Evolutionary conservation across 2,329 filamentous ascomycete genomes (phyloP), one percentile per base, ranked within the genome.

Genomic region (Calcarisporium arbuscula): DNA sequence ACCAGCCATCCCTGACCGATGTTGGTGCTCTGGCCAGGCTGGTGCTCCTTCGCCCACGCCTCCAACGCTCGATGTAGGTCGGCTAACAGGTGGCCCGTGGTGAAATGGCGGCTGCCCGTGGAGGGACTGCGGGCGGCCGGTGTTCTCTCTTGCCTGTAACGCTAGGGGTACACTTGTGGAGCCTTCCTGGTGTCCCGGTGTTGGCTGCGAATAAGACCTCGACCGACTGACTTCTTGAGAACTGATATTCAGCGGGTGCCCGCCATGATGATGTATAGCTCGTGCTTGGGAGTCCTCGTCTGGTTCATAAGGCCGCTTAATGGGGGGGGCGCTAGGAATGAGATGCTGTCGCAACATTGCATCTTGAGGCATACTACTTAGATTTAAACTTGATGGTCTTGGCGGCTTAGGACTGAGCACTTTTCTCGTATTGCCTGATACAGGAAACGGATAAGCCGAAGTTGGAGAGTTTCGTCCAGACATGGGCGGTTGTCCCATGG

Each of bases 151-250:
- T n/a, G n/a, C n/a, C n/a, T n/a, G n/a, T n/a, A n/a, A n/a, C n/a
- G n/a, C n/a, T n/a, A n/a, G n/a, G n/a, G n/a, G n/a, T n/a, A n/a
- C n/a, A n/a, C n/a, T n/a, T n/a, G n/a, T n/a, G n/a, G n/a, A n/a
- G n/a, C n/a, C n/a, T n/a, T n/a, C n/a, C n/a, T n/a, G n/a, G n/a
- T n/a, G n/a, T n/a, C n/a, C n/a, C 9, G 57, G 34, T 16, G 46
- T 42, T 8, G 61, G 51, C n/a, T 66, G 62, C 5, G 62, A 60
- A 28, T n/a, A n/a, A n/a, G n/a, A n/a, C n/a, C n/a, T n/a, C n/a
- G n/a, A n/a, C n/a, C n/a, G n/a, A n/a, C n/a, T n/a, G n/a, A n/a
- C n/a, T n/a, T n/a, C n/a, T n/a, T n/a, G n/a, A n/a, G n/a, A n/a
- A n/a, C n/a, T n/a, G n/a, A n/a, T n/a, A n/a, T n/a, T n/a, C n/a